Conservation (phyloP, 495 filamentous ascomycete genomes). For the Penicillium angulare region DNA sequence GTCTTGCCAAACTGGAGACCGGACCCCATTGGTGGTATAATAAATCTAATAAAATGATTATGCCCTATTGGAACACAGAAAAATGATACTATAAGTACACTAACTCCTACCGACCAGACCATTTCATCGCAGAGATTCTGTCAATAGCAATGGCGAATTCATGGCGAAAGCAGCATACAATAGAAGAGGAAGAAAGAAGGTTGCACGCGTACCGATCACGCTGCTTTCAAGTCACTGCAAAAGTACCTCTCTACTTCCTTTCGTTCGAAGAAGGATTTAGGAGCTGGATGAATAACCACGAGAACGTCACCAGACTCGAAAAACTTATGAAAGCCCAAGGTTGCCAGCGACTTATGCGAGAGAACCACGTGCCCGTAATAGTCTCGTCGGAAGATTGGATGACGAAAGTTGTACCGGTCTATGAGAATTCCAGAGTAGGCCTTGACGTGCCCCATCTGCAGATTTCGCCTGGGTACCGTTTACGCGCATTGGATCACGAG, state of each 20-base stretch:
- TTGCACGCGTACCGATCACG: background rate
- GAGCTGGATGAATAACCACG: background rate
- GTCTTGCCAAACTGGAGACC: no score
- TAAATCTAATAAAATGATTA: no score
- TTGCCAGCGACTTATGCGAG: background rate
- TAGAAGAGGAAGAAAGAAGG: background rate
- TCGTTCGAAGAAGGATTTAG: background rate
- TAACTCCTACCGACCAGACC: no score
- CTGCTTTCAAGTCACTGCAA: slow-evolving; percentile 1
- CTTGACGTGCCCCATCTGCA: background rate
- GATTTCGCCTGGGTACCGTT: background rate
- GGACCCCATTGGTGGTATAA: no score
- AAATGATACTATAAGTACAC: no score
- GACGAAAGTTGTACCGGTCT: background rate
- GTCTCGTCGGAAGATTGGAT: background rate
- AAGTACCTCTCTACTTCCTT: background rate
- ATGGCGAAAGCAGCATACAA: no score
- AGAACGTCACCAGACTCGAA: background rate
- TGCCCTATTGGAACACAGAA: no score
- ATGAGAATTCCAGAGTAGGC: background rate
- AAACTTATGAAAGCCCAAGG: slow-evolving; percentile 1
- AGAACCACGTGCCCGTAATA: background rate
- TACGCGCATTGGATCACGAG: slow-evolving; percentile 9
- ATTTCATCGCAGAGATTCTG: no score
- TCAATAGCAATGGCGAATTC: no score